phyloP scores from a whole-genome alignment of 768 basidiomycete species.

The Phaeolepiota aurea region DNA sequence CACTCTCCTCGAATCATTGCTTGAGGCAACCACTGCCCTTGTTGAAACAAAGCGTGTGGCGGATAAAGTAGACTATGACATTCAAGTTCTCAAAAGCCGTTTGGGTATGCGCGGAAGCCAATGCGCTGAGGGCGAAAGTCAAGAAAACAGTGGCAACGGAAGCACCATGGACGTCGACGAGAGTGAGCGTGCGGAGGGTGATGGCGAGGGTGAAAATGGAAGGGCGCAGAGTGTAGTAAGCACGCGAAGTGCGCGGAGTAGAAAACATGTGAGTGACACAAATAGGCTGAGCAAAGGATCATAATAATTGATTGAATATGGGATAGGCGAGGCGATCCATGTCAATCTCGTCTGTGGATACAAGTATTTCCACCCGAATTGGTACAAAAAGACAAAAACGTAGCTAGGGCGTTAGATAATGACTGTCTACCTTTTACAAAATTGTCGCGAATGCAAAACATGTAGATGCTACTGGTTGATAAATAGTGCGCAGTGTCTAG shows the following conservation, averaged over 20 bases:
- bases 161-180: conserved; percentile 19
- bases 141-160: conserved; percentile 24
- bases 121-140: conserved; percentile 22
- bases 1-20: conserved; percentile 60
- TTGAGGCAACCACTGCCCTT: conserved; percentile 64
- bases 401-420: conserved; percentile 17
- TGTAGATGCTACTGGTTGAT: not conserved
- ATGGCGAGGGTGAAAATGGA: conserved; percentile 33
- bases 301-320: conserved; percentile 4
- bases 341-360: conserved; percentile 73
- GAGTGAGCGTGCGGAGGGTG: conserved; percentile 24
- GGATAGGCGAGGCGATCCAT: conserved; percentile 53
- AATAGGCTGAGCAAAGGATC: conserved; percentile 1
- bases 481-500: not conserved
- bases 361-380: conserved; percentile 39
- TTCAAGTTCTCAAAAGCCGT: conserved; percentile 58
- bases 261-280: conserved; percentile 48
- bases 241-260: conserved; percentile 41
- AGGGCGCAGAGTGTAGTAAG: conserved; percentile 63
- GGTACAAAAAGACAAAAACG: conserved; percentile 55
- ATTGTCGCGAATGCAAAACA: not conserved
- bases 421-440: not conserved
- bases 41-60: conserved; percentile 86
- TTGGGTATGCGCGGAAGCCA: conserved; percentile 44
- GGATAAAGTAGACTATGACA: conserved; percentile 84